Conservation (phyloP, 1,284 basidiomycete genomes). For the Ustilago bromivora region DNA sequence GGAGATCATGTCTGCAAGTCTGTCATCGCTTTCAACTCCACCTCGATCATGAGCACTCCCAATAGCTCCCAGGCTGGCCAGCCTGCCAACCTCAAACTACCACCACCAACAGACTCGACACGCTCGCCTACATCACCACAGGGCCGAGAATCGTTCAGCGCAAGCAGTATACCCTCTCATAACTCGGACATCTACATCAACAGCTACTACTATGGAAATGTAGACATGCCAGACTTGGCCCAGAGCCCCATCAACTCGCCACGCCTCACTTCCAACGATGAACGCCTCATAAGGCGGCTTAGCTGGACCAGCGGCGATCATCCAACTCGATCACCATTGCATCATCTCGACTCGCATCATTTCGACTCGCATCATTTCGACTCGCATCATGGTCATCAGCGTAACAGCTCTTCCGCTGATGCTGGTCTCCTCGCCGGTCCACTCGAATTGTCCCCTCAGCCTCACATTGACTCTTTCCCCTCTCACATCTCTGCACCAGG, state of each 20-base stretch:
- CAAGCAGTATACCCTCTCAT: constrained; percentile 49
- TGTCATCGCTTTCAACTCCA: background rate
- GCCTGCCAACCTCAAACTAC: constrained; percentile 18
- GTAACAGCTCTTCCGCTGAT: constrained; percentile 35
- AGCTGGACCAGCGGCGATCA: constrained; percentile 30
- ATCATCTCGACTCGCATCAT: background rate
- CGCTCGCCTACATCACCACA: constrained; percentile 31
- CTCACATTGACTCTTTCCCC: background rate
- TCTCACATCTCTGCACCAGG: background rate
- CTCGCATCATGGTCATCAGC: constrained; percentile 4
- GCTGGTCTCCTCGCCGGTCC: constrained; percentile 43
- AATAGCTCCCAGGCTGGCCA: constrained; percentile 1
- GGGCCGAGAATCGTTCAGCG: constrained; percentile 30
- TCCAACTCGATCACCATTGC: constrained; percentile 2
- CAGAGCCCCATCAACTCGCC: constrained; percentile 32
- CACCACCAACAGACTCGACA: constrained; percentile 20
- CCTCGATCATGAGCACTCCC: constrained; percentile 8
- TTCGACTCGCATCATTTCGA: background rate
- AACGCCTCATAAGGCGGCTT: constrained; percentile 38
- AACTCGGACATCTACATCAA: constrained; percentile 54
- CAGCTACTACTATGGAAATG: constrained; percentile 57
- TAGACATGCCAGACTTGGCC: constrained; percentile 47
- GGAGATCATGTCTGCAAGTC: constrained; percentile 3
- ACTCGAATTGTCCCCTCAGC: constrained; percentile 27
- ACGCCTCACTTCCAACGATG: constrained; percentile 27